These are phyloP conservation scores for Cenchrus americanus DNA, from an alignment of 176 grass and related monocot species.

Conservation along the genomic window DNA sequence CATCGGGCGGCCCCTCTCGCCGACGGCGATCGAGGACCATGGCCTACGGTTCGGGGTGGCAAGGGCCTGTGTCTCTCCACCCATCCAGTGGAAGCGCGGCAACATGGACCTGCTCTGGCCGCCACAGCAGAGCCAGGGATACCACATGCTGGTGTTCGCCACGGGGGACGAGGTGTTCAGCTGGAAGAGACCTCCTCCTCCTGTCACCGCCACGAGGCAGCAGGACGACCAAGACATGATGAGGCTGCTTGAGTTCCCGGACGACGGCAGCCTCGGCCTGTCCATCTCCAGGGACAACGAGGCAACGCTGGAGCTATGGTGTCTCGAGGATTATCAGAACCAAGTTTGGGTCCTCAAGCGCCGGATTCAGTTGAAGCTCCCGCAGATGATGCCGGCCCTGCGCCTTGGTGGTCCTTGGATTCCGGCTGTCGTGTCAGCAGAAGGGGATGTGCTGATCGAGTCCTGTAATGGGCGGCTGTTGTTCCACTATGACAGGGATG, in stretches of 20 bases:
- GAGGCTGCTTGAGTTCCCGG: slow-evolving; percentile 23
- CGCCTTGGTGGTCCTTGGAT: neutral
- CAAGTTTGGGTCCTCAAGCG: neutral
- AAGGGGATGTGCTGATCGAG: slow-evolving; percentile 40
- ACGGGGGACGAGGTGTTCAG: slow-evolving; percentile 8
- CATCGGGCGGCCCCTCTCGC: neutral
- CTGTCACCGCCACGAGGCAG: too few relatives aligned
- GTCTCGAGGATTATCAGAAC: slow-evolving; percentile 1
- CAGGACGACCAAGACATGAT: neutral
- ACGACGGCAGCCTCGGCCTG: neutral
- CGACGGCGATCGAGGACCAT: neutral
- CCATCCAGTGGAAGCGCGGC: neutral
- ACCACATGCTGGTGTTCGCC: slow-evolving; percentile 32
- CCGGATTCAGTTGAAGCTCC: neutral
- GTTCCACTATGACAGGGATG: slow-evolving; percentile 28
- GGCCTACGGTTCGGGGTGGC: neutral
- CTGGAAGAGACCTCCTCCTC: neutral
- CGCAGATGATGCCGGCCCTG: neutral
- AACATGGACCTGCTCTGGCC: slow-evolving; percentile 25
- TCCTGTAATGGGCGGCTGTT: neutral
- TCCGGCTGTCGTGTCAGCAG: neutral
- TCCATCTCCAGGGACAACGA: neutral
- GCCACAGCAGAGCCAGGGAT: neutral
- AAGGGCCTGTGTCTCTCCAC: neutral
- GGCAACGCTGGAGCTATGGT: slow-evolving; percentile 24